These are phyloP conservation scores for Fusarium odoratissimum DNA, from an alignment of 2,329 filamentous ascomycete genomes.

Conservation along the genomic window DNA sequence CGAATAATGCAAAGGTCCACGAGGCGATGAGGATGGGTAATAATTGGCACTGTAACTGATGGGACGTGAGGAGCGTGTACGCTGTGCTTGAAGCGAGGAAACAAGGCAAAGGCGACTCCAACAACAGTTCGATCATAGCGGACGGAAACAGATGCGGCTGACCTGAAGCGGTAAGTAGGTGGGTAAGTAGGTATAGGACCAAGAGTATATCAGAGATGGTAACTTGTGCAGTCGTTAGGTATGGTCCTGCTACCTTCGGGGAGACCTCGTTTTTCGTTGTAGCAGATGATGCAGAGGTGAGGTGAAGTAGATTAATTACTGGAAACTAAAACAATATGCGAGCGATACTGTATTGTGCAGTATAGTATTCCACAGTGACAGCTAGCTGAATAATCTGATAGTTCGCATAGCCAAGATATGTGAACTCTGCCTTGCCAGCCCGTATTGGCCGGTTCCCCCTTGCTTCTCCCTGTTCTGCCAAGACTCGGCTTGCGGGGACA, in stretches of 20 bases:
- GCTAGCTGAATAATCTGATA: neutral
- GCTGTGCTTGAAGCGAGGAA: neutral
- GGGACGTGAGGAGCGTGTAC: neutral
- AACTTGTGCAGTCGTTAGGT: neutral
- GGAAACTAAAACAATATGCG: neutral
- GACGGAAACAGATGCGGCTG: neutral
- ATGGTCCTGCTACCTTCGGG: too few relatives aligned
- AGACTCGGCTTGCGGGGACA: too few relatives aligned
- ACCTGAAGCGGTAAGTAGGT: neutral
- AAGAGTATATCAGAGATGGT: neutral
- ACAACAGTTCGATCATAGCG: neutral
- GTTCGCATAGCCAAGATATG: neutral
- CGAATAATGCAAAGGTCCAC: neutral
- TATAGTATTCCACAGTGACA: neutral
- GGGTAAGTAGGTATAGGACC: neutral
- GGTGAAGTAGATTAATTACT: neutral
- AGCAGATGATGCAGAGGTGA: too few relatives aligned
- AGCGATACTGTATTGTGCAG: rapidly evolving
- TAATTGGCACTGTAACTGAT: neutral
- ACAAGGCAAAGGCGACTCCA: neutral
- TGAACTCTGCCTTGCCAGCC: neutral
- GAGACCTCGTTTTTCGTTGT: too few relatives aligned
- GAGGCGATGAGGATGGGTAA: neutral
- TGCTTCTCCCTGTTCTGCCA: neutral
- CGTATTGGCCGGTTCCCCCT: neutral